Percentiles rank a stretch among this genome's conserved stretches.
Conservation (phyloP, 2,329 filamentous ascomycete genomes). For the Knoxdaviesia proteae region DNA sequence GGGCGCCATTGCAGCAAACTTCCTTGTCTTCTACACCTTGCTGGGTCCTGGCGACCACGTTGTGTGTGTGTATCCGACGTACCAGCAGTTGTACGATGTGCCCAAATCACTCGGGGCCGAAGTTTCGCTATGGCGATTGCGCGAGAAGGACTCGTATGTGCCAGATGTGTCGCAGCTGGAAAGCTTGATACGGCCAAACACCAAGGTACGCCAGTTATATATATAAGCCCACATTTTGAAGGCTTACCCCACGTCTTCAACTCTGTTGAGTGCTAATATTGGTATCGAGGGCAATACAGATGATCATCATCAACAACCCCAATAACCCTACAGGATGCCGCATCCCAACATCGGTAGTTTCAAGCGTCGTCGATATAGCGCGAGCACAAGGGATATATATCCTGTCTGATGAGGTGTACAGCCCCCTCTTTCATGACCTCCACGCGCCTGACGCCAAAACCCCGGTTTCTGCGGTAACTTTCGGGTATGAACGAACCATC, state of each 20-base stretch:
- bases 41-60: conserved; percentile 61
- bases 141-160: conserved; percentile 41
- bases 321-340: conserved; percentile 64
- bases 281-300: conserved; percentile 10
- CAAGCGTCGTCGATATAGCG: conserved; percentile 42
- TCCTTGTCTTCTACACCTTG: conserved; percentile 54
- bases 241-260: no score
- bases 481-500: conserved; percentile 51
- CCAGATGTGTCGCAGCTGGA: conserved; percentile 47
- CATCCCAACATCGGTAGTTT: conserved; percentile 38
- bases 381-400: conserved; percentile 41
- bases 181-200: conserved; percentile 42
- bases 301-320: conserved; percentile 44
- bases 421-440: conserved; percentile 55
- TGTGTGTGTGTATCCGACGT: conserved; percentile 70
- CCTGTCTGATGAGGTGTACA: conserved; percentile 64
- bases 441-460: conserved; percentile 24
- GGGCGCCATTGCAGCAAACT: conserved; percentile 72
- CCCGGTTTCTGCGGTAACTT: conserved; percentile 47
- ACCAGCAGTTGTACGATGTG: conserved; percentile 64
- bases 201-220: conserved; percentile 38
- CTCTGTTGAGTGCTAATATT: no score
- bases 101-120: conserved; percentile 56
- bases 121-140: conserved; percentile 56
- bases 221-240: no score